phyloP scores from a whole-genome alignment of 1,139 yeast genomes.

The Saccharomycopsis hybrid region DNA sequence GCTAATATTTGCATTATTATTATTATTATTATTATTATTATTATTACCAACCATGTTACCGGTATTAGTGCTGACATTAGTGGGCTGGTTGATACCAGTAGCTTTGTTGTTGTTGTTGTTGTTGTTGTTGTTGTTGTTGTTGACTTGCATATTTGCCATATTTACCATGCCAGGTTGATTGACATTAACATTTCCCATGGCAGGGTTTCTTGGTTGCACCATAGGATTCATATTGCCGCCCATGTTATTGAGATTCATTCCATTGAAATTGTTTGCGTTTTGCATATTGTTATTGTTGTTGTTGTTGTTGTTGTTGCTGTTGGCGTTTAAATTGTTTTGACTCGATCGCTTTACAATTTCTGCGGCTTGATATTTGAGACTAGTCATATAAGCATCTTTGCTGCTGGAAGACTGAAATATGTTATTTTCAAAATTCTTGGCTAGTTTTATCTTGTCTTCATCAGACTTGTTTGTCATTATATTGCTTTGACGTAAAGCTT shows the following conservation, averaged over 20 bases:
- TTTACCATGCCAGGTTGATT: constrained; percentile 2
- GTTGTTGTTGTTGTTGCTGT: constrained; percentile 4
- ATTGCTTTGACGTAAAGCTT: constrained; percentile 13
- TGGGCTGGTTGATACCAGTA: not conserved
- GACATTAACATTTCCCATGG: constrained; percentile 1
- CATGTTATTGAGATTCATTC: constrained; percentile 1
- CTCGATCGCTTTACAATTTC: constrained; percentile 11
- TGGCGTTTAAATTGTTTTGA: not conserved
- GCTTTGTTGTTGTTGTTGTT: not conserved
- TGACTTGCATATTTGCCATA: constrained; percentile 5
- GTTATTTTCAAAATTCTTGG: constrained; percentile 13
- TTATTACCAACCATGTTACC: not conserved
- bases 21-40: constrained; percentile 1
- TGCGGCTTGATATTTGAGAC: constrained; percentile 12
- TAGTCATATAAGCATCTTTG: constrained; percentile 16
- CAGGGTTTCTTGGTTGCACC: not conserved
- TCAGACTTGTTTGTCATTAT: constrained; percentile 12
- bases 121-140: not conserved
- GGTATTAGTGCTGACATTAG: not conserved
- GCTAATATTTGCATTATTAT: not conserved
- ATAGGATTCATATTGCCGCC: not conserved
- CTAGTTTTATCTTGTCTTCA: constrained; percentile 15
- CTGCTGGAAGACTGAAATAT: constrained; percentile 2
- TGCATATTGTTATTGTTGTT: not conserved
- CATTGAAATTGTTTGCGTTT: not conserved